Percentiles rank a stretch among this genome's conserved stretches.
phyloP scores from a whole-genome alignment of 331 rosid species.

The Malus hybrid region DNA sequence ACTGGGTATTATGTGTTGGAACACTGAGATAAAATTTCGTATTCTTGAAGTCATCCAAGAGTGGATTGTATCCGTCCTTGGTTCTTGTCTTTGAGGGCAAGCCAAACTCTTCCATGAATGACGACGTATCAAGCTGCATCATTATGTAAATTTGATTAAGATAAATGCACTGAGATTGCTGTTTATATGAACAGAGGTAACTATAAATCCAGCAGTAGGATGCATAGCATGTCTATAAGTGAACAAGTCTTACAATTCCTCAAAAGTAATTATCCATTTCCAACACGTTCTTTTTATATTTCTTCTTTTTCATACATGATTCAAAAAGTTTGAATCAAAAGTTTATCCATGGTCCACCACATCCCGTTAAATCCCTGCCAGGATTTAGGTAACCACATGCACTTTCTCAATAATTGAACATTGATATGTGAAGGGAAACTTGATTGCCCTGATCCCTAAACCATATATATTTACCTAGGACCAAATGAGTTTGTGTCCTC shows the following conservation, averaged over 20 bases:
- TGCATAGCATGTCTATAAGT: not conserved
- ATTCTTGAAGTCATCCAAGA: conserved; percentile 88
- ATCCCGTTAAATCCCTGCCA: not conserved
- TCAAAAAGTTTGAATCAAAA: not conserved
- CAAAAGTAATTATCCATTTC: not conserved
- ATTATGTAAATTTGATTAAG: conserved; percentile 15
- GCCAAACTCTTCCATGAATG: conserved; percentile 97
- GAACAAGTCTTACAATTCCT: not conserved
- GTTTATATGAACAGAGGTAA: not conserved
- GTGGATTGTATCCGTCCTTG: conserved; percentile 89
- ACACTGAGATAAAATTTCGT: conserved; percentile 85
- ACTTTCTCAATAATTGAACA: not conserved
- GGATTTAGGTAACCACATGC: not conserved
- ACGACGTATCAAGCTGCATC: conserved; percentile 76
- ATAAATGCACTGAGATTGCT: not conserved
- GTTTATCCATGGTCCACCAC: not conserved
- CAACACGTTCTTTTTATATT: no score
- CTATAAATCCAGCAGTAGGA: not conserved
- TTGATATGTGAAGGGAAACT: not conserved
- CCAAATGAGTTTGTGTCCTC: not conserved
- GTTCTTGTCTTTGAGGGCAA: conserved; percentile 83
- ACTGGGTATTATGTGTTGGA: conserved; percentile 74
- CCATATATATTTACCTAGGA: not conserved
- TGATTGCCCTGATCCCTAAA: not conserved
- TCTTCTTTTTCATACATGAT: not conserved